Conservation (phyloP, 345 rosid genomes). For the Anastatica hierochuntica region DNA sequence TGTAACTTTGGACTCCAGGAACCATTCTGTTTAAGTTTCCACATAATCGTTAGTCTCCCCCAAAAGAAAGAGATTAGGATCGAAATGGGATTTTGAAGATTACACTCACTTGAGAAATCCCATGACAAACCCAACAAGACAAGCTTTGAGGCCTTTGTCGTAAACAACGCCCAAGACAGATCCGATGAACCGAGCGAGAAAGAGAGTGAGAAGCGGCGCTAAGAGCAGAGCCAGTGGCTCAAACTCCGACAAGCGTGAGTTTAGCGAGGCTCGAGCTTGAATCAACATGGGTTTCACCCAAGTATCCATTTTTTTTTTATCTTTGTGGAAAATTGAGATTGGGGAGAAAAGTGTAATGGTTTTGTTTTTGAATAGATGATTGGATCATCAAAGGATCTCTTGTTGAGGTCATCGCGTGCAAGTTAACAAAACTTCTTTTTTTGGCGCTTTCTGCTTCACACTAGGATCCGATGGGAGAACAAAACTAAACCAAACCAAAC, state of each 20-base stretch:
- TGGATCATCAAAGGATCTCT: neutral
- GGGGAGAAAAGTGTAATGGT: neutral
- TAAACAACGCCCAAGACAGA: constrained; percentile 36
- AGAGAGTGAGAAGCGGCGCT: constrained; percentile 53
- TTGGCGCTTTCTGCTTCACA: neutral
- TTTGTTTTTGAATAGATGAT: neutral
- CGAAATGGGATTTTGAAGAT: neutral
- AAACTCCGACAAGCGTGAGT: constrained; percentile 48
- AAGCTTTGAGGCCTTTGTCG: constrained; percentile 58
- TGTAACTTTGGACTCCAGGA: constrained; percentile 69
- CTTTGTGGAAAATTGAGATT: no score
- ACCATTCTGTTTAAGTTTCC: constrained; percentile 47
- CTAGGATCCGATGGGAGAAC: neutral
- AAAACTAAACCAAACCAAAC: neutral
- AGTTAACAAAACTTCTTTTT: neutral
- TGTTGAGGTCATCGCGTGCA: neutral
- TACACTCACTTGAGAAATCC: constrained; percentile 54
- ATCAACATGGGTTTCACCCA: constrained; percentile 24
- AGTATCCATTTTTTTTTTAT: constrained; percentile 23
- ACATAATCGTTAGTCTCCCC: no score
- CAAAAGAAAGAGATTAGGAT: constrained; percentile 1
- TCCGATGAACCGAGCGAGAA: constrained; percentile 41
- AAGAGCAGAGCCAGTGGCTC: constrained; percentile 66
- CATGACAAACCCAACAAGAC: constrained; percentile 43
- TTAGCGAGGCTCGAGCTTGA: constrained; percentile 40